Conservation (phyloP, 192 early-diverging fungal genomes). For the Helicostylum pulchrum region DNA sequence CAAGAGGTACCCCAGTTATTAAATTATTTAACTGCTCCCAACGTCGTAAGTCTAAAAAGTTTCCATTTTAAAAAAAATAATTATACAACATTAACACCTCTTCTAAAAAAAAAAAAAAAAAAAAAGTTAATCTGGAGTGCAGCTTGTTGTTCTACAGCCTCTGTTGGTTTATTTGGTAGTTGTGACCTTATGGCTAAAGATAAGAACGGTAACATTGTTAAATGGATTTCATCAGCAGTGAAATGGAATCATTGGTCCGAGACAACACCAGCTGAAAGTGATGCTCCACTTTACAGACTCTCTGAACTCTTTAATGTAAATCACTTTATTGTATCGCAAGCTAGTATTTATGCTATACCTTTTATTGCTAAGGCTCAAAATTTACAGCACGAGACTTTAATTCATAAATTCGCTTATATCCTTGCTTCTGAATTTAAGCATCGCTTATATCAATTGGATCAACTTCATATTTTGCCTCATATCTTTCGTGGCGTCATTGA, state of each 20-base stretch:
- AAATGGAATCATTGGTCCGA: conserved; percentile 31
- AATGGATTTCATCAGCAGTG: conserved; percentile 51
- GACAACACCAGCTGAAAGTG: conserved; percentile 27
- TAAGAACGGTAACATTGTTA: conserved; percentile 60
- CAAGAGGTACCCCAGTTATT: conserved; percentile 71
- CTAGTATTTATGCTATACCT: conserved; percentile 65
- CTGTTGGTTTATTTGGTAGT: conserved; percentile 63
- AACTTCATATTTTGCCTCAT: conserved; percentile 59
- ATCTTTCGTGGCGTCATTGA: conserved; percentile 56
- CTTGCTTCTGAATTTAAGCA: conserved; percentile 60
- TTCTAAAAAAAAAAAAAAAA: neutral
- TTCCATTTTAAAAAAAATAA: no score
- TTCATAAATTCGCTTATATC: conserved; percentile 46
- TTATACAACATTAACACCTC: no score
- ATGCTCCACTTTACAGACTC: conserved; percentile 62
- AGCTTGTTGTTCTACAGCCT: conserved; percentile 70
- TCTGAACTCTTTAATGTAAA: conserved; percentile 83
- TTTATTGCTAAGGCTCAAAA: conserved; percentile 55
- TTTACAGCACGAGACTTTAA: conserved; percentile 29
- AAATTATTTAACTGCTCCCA: conserved; percentile 77
- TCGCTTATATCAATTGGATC: conserved; percentile 58
- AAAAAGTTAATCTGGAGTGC: conserved; percentile 71
- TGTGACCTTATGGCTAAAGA: conserved; percentile 72
- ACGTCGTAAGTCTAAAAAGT: conserved; percentile 53
- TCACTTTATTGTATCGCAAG: conserved; percentile 80